Evolutionary conservation across 2,329 filamentous ascomycete genomes (phyloP).

Genomic region (Aspergillus sclerotialis): DNA sequence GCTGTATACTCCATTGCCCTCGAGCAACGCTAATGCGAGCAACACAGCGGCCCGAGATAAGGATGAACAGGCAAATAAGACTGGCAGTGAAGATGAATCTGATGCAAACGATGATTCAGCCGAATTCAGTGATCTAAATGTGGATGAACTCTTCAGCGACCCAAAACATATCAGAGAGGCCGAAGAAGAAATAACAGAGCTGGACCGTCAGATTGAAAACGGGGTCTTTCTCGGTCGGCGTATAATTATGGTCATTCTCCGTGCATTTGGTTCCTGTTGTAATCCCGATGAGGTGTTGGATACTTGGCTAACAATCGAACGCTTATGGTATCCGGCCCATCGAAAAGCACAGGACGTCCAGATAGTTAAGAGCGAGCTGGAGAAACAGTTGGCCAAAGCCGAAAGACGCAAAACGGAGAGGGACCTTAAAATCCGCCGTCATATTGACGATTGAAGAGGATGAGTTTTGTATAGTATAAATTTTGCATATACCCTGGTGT

Average conservation of each 20-base stretch:
- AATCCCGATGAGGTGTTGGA: conserved; percentile 29
- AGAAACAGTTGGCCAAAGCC: conserved; percentile 24
- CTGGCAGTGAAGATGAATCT: conserved; percentile 5
- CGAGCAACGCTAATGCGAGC: conserved; percentile 2
- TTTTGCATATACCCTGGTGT: conserved; percentile 9
- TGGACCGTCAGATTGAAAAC: conserved; percentile 29
- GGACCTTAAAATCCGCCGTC: too few relatives aligned
- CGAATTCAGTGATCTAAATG: conserved; percentile 8
- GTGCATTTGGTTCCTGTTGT: conserved; percentile 33
- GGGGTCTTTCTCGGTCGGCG: conserved; percentile 35
- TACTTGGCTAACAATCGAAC: conserved; percentile 32
- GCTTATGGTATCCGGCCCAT: conserved; percentile 32
- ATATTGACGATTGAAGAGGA: too few relatives aligned
- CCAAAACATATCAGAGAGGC: conserved; percentile 3
- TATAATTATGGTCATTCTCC: conserved; percentile 32
- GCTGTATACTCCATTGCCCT: conserved; percentile 21
- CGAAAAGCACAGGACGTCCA: conserved; percentile 30
- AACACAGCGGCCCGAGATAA: conserved; percentile 1
- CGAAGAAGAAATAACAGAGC: conserved; percentile 10
- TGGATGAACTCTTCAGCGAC: conserved; percentile 9
- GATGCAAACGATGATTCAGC: conserved; percentile 1
- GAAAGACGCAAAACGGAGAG: conserved; percentile 3
- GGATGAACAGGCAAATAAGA: conserved; percentile 5
- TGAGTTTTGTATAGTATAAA: conserved; percentile 23
- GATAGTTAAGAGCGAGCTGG: conserved; percentile 30